Evolutionary conservation across 257 asterid genomes (phyloP), one percentile per base, ranked within the genome.

Genomic region (Haberlea rhodopensis): DNA sequence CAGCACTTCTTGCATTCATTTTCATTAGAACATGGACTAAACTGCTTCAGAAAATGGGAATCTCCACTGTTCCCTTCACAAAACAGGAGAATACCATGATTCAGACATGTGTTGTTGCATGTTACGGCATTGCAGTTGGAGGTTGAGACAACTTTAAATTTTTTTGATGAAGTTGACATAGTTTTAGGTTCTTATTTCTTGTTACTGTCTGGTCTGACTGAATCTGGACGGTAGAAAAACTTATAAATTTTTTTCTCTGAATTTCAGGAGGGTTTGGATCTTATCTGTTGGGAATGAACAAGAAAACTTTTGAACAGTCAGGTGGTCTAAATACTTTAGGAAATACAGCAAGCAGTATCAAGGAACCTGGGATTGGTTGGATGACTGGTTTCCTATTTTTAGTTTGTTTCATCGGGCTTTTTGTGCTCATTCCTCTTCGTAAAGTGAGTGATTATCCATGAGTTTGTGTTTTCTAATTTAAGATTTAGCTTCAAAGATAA

Each of bases 61-160:
- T 88, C 0, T 84, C 76, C 29, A 75, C 96, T 0, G 52, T 66
- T 20, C 97, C 97, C 9, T 91, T 89, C 62, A 89, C 96, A 0
- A 82, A 72, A 61, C 98, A 91, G 79, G 97, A 91, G 80, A 91
- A 91, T 24, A 87, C 96, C n/a, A 87, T 91, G 92, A 87, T 91
- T 18, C 96, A 87, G 53, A 91, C 98, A 20, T 87, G 89, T 75
- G 77, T 84, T 23, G 98, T 91, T 57, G 98, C 98, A 5, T 91
- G 98, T 62, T 91, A 91, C 32, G 82, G 85, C 59, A 87, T 91
- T 67, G 84, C 96, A 0, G 67, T 82, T 65, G 90, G 95, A 85
- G 98, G 98, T 83, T 20, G 0, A 51, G 26, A 1, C 21, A 45
- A 0, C 16, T 23, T 23, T 3, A n/a, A 22, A 0, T 6, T 18